Conservation (phyloP, 2,329 filamentous ascomycete species). For the Rhexocercosporidium sp. region DNA sequence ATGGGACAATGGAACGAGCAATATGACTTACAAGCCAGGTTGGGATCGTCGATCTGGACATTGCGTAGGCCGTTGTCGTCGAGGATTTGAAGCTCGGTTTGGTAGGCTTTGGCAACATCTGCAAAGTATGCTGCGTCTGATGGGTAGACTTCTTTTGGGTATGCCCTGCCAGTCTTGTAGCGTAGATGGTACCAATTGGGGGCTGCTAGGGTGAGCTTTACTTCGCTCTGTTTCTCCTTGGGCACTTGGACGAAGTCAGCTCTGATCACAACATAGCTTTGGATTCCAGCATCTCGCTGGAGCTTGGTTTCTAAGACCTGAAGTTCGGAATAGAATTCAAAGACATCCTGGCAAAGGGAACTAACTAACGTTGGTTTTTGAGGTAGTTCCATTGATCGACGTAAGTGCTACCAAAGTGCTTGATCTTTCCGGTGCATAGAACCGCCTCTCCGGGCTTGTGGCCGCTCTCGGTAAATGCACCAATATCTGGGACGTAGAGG, state of each 20-base stretch:
- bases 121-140: constrained; percentile 58
- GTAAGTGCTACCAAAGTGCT: constrained; percentile 51
- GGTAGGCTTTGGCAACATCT: constrained; percentile 59
- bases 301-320: background rate
- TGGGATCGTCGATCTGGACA: constrained; percentile 61
- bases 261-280: background rate
- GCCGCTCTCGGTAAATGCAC: constrained; percentile 48
- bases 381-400: constrained; percentile 64
- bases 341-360: background rate
- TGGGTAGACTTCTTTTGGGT: constrained; percentile 54
- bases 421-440: constrained; percentile 53
- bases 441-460: constrained; percentile 53
- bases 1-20: constrained; percentile 18
- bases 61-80: constrained; percentile 58
- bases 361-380: constrained; percentile 50
- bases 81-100: constrained; percentile 55
- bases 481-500: constrained; percentile 47
- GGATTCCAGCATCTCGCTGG: background rate
- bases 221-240: constrained; percentile 64
- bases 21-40: constrained; percentile 61
- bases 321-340: background rate
- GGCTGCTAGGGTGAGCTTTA: constrained; percentile 71
- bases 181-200: constrained; percentile 74
- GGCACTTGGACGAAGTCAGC: constrained; percentile 46
- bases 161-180: constrained; percentile 58